Evolutionary conservation across 1,284 basidiomycete species (phyloP), one percentile per base, ranked within the genome.

Genomic region (Athelia sp.): DNA sequence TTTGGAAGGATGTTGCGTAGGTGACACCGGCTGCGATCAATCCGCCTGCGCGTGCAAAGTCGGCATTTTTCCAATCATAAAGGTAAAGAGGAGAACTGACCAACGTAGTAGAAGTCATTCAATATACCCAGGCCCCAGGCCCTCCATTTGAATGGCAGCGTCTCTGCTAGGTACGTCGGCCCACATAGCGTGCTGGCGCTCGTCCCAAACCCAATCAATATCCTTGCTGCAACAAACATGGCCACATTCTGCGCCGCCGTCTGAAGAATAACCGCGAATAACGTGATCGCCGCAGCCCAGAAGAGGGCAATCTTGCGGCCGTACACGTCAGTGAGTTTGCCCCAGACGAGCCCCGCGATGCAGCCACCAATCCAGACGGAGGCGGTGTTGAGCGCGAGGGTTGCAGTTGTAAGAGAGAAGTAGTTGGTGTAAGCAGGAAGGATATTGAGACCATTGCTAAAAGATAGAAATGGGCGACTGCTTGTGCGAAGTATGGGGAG

Each of bases 281-380:
- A 18, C 13, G 54, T 58, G 11, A 55, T 43, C 13, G 56, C 13
- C 26, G 26, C 26, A 29, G 26, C 26, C 26, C 26, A 29, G 26
- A 29, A 29, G 26, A 29, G 26, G 26, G 26, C 26, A 29, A 29
- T 29, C 26, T 29, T 29, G 26, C 26, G 26, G 4, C 26, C 26
- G 14, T 54, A 52, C 40, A 53, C 24, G 47, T 56, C 56, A n/a
- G 56, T 58, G 8, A 58, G 54, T 36, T 58, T 58, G 26, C 54
- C 54, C 34, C 40, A 59, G 18, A 55, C 56, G 9, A 59, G 3
- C 6, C 55, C 58, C n/a, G 58, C 58, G 19, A 59, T 51, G 42
- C 56, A 54, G 18, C 58, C 58, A 18, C 58, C 58, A 17, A 59
- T 58, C 55, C 55, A 59, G 17, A 59, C 54, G 13, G 56, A 56